Conservation (phyloP, 805 yeast species). For the Blastobotrys attinorum region DNA sequence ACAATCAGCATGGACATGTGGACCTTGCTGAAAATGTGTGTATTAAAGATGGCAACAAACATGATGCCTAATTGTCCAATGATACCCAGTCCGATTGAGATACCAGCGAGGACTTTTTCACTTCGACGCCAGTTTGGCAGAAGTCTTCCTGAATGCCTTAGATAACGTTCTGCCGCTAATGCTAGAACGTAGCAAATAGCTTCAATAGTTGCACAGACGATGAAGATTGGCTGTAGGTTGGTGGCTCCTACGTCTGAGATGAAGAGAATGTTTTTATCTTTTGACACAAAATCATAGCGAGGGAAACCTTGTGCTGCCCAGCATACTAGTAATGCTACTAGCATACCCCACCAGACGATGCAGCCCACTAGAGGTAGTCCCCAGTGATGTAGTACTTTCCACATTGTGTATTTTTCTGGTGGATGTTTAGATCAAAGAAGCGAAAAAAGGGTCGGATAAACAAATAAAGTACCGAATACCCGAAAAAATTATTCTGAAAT, state of each 20-base stretch:
- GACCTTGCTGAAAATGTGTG: conserved; percentile 47
- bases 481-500: no score
- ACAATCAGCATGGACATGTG: conserved; percentile 58
- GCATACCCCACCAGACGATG: conserved; percentile 86
- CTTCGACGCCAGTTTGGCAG: conserved; percentile 41
- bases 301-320: conserved; percentile 82
- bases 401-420: conserved; percentile 12
- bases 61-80: conserved; percentile 68
- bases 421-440: no score
- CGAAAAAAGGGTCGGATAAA: no score
- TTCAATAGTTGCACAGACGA: conserved; percentile 68
- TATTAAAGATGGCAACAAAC: conserved; percentile 66
- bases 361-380: conserved; percentile 57
- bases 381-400: conserved; percentile 28
- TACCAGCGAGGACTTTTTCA: conserved; percentile 36
- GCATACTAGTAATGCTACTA: conserved; percentile 63
- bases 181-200: conserved; percentile 66
- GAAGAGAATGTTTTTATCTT: conserved; percentile 42
- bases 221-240: conserved; percentile 74
- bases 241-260: conserved; percentile 88
- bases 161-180: conserved; percentile 50
- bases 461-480: no score
- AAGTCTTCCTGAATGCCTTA: conserved; percentile 50
- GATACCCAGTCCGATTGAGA: conserved; percentile 40
- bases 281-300: conserved; percentile 47